Evolutionary conservation across 805 yeast genomes (phyloP), one percentile per base, ranked within the genome.

Genomic region (Nakazawaea ishiwadae): DNA sequence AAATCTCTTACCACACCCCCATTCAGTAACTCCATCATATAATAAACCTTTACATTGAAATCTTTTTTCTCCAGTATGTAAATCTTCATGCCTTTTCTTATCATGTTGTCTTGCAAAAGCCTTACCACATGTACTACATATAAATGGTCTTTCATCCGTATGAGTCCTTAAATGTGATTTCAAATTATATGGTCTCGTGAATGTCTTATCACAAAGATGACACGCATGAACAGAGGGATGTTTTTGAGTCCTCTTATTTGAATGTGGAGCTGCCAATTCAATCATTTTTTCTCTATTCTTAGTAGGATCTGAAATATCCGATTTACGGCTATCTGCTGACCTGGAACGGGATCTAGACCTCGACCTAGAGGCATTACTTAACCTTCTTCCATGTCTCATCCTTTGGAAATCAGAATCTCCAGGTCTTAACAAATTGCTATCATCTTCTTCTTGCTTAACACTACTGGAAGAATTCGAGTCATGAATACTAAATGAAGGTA

Each of bases 101-200:
- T 84, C 93, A 53, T 84, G 93, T 42, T 80, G 81, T 45, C 93
- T 63, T 5, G 90, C 90, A 67, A 85, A 85, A 1, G 90, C 85
- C 57, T 84, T 84, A 4, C 87, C 88, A 62, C 95, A 85, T 3
- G 75, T 69, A 11, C 73, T 66, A 60, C 95, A 85, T 6, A 77
- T 68, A 53, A 77, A 85, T 5, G 93, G 95, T 40, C 89, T 64
- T 54, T 85, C 95, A 55, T 84, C 84, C 0, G 95, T 84, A 58
- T 86, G 99, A 0, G 98, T 91, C 44, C 96, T 69, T 55, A 85
- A 66, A 62, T 91, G 99, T 0, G 96, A 86, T 51, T 91, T 87
- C 50, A 91, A 68, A 56, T 93, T 93, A 60, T 93, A 93, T 0
- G 96, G 96, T 42, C 98, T 66, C 2, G 98, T 91, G 58, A 91